Evolutionary conservation across 768 basidiomycete genomes (phyloP), one percentile per base, ranked within the genome.

Genomic region (Porpolomopsis calyptriformis): DNA sequence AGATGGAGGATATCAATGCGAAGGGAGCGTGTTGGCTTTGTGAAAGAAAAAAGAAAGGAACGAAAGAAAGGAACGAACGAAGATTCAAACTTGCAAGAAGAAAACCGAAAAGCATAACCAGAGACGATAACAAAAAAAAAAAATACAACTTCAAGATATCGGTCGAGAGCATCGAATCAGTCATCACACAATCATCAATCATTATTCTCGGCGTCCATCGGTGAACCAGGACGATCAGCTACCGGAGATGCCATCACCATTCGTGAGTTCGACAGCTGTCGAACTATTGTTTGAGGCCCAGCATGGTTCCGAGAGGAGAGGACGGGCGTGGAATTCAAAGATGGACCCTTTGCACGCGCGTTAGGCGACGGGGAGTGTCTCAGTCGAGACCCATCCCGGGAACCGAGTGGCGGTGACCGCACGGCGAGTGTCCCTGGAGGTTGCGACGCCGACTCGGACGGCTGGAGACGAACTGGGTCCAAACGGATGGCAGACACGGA

Each of bases 401-500:
- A 7, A 7, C 29, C 29, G 7, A 31, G 29, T 14, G 29, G 29
- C 29, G 29, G 29, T 14, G 41, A 42, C 16, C 26, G 41, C 41
- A 25, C 14, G n/a, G 20, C 22, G 16, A 40, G 23, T 12, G 12
- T n/a, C n/a, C n/a, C n/a, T n/a, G n/a, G n/a, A n/a, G n/a, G 37
- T 11, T 24, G 45, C 27, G 34, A 36, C 9, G 34, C 18, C 35
- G 20, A 36, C 23, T 37, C 35, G 6, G 4, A 20, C 22, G 14
- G 16, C 14, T 34, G 24, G 5, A 24, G 22, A 40, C 46, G 63
- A 20, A 57, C 59, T 25, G 72, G 65, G 29, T 80, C 78, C 43
- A 74, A 56, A 33, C 78, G 70, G 29, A 62, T 64, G 10, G 72
- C 69, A 18, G 74, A 71, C 33, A 73, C 59, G 1, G 77, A 76